Base-by-base conservation (phyloP, 176 grass and related monocot genomes). In the Areca catechu region DNA sequence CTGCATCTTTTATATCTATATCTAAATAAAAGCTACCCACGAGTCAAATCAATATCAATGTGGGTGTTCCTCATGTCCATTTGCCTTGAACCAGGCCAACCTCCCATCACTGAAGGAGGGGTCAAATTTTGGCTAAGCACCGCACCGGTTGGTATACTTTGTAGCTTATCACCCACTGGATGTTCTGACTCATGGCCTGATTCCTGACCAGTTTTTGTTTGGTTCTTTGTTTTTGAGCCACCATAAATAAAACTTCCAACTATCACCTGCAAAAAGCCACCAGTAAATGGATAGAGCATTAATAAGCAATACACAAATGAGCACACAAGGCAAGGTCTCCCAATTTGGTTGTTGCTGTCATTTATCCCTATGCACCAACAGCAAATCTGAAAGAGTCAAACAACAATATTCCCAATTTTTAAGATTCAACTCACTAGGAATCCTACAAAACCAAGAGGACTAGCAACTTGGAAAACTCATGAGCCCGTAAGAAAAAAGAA, bases 211-310 rank as follows among this genome's bases (percentile, higher is more conserved):
- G 52, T 58, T 83, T 80, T 89, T 0, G 28, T 65, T 76, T 89
- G 83, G 50, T 61, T 80, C 54, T 89, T 89, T 43, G 34, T 14
- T 76, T 83, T 89, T 3, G 80, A 74, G 19, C 76, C 80, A 15
- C 70, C 80, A 3, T 89, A 83, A 69, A 89, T 83, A 73, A 89
- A 89, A 66, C 85, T 89, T 3, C 85, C 85, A 14, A 89, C 85
- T 53, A 89, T 89, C 55, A 89, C 85, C 85, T 89, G 4, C 16
- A 21, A 23, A 24, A 19, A 0, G 16, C 14, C 34, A 12, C 34
- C 34, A 43, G 9, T 12, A 43, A 43, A 43, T 1, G 7, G 10
- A 43, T 43, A 43, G 10, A 43, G 6, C 34, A 43, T 43, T 43
- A 43, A 43, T 43, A 12, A 43, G 34, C 34, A 43, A 43, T 14